Conservation (phyloP, 2,329 filamentous ascomycete species). For the Fusarium bulbicola region DNA sequence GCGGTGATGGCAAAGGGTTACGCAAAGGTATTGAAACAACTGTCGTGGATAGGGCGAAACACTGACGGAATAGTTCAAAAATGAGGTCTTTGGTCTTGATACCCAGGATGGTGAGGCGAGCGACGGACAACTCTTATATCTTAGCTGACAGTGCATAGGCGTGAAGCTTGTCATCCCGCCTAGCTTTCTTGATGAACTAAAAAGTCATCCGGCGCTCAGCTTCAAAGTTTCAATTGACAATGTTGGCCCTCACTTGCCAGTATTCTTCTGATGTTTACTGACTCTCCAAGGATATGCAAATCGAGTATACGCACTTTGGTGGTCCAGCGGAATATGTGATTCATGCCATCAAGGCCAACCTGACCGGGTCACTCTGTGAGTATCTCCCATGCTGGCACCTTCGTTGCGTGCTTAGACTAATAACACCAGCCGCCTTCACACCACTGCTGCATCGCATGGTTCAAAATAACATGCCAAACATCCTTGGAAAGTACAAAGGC, state of each 20-base stretch:
- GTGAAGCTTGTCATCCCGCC: background rate
- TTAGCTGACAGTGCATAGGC: background rate
- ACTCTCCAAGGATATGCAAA: constrained; percentile 8
- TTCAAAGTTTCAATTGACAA: constrained; percentile 22
- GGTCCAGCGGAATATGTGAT: constrained; percentile 17
- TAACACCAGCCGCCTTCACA: background rate
- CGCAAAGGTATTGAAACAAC: background rate
- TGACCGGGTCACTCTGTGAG: constrained; percentile 6
- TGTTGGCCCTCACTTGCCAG: fast-evolving
- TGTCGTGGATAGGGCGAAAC: fast-evolving
- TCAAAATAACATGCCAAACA: background rate
- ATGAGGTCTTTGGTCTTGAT: constrained; percentile 14
- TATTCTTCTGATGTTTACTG: fast-evolving
- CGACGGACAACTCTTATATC: background rate
- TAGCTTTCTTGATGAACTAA: background rate
- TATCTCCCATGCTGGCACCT: fast-evolving
- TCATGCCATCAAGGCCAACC: constrained; percentile 10
- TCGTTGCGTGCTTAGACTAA: background rate
- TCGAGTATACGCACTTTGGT: constrained; percentile 18
- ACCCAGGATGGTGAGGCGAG: background rate
- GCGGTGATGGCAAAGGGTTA: constrained; percentile 11
- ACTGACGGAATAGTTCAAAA: constrained; percentile 7
- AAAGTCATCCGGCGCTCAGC: constrained; percentile 14
- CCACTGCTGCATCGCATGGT: constrained; percentile 7
- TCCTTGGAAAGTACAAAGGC: background rate